Evolutionary conservation across 2,329 filamentous ascomycete genomes (phyloP).

Genomic region (Fusarium cyanostomum): DNA sequence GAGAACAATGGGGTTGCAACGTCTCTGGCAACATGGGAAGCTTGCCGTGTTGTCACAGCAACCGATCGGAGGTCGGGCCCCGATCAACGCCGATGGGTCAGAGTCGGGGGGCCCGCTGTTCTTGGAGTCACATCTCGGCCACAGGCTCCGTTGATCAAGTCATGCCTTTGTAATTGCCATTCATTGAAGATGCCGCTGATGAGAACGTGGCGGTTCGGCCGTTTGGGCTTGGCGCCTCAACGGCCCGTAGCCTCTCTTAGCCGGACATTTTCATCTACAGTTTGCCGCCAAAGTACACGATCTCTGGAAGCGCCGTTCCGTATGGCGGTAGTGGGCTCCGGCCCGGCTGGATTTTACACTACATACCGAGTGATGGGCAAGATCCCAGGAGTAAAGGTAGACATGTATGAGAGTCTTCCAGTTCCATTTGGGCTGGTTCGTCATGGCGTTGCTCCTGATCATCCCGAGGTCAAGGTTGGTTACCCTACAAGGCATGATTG

Average conservation of each 20-base stretch:
- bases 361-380: slow-evolving; percentile 85
- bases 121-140: slow-evolving; percentile 20
- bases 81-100: slow-evolving; percentile 7
- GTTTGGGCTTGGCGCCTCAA: neutral
- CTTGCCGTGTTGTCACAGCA: slow-evolving; percentile 36
- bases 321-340: slow-evolving; percentile 90
- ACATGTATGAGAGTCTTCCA: slow-evolving; percentile 96
- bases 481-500: slow-evolving; percentile 7
- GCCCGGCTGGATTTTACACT: slow-evolving; percentile 95
- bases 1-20: slow-evolving; percentile 19
- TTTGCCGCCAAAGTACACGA: slow-evolving; percentile 16
- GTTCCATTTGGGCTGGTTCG: slow-evolving; percentile 93
- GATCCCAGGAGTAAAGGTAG: slow-evolving; percentile 75
- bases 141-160: neutral
- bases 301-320: slow-evolving; percentile 67
- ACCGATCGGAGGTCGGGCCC: slow-evolving; percentile 29
- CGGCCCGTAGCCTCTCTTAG: slow-evolving; percentile 1
- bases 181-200: slow-evolving; percentile 19
- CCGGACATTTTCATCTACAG: slow-evolving; percentile 22
- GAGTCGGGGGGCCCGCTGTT: slow-evolving; percentile 3
- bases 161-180: neutral
- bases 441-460: slow-evolving; percentile 97
- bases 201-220: slow-evolving; percentile 13
- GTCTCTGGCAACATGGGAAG: slow-evolving; percentile 36
- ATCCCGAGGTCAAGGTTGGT: slow-evolving; percentile 92